These are phyloP conservation scores for Pichia sp. DNA, from an alignment of 1,139 yeast genomes.

Conservation along the genomic window DNA sequence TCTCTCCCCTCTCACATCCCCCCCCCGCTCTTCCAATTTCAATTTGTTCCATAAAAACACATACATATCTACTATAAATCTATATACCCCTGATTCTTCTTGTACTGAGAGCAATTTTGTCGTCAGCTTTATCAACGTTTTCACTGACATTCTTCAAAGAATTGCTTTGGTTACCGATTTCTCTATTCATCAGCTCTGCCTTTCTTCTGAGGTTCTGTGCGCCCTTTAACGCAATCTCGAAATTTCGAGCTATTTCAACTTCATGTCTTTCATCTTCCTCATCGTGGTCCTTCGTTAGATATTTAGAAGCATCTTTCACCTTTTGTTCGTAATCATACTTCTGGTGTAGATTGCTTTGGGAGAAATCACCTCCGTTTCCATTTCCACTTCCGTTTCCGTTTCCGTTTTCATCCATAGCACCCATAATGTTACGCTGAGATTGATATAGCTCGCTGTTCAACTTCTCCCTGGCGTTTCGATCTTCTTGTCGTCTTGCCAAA, in stretches of 20 bases:
- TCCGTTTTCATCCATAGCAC: slow-evolving; percentile 12
- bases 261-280: slow-evolving; percentile 55
- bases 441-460: slow-evolving; percentile 20
- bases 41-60: not conserved
- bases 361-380: not conserved
- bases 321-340: slow-evolving; percentile 44
- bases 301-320: slow-evolving; percentile 35
- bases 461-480: slow-evolving; percentile 21
- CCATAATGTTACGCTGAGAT: slow-evolving; percentile 21
- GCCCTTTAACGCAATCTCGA: slow-evolving; percentile 43
- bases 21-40: too few species aligned
- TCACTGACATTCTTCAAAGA: slow-evolving; percentile 45
- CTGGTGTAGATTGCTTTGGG: slow-evolving; percentile 28
- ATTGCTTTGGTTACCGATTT: slow-evolving; percentile 42
- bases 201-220: slow-evolving; percentile 36
- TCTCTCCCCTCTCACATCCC: too few species aligned
- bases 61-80: not conserved
- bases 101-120: slow-evolving; percentile 32
- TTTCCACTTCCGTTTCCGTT: too few species aligned
- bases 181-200: slow-evolving; percentile 40
- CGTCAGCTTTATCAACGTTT: slow-evolving; percentile 48
- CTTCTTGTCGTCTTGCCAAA: slow-evolving; percentile 43
- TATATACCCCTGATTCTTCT: slow-evolving; percentile 25
- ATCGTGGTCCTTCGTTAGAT: slow-evolving; percentile 29
- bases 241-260: slow-evolving; percentile 44